Base-by-base conservation (phyloP, 2,329 filamentous ascomycete genomes). In the Drechslera avenae region DNA sequence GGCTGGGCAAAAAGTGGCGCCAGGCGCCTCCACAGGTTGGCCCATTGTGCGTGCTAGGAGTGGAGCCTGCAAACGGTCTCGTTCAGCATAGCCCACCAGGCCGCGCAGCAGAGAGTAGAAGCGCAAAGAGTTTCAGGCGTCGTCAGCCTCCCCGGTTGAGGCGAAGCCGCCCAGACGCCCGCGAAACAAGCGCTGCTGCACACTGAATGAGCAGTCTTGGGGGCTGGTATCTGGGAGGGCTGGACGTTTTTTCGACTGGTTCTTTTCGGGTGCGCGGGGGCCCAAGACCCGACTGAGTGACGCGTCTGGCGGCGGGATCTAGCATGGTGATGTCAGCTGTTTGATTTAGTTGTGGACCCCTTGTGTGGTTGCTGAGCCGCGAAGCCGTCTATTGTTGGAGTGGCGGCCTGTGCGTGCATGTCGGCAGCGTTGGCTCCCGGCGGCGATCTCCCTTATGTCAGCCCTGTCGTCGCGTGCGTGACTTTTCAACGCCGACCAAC, bases 81-180 rank as follows among this genome's bases (percentile, higher is more conserved):
- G 39, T 18, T 16, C 34, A 54, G 56, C 56, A 59, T 53, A 57
- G 56, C 56, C 56, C 39, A 30, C 46, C 63, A 54, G 63, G 54
- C 60, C 59, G 55, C 51, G 52, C 16, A 17, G 33, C 36, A 19
- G 31, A 39, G 26, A 28, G 26, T 28, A 39, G 52, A 59, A 39
- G 44, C 40, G 36, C 43, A 39, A 41, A 13, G 52, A 48, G 67
- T 71, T 68, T 71, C 66, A 71, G 63, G 63, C 61, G 62, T 71
- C 66, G 68, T 71, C 66, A 71, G 62, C 67, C 46, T n/a, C 37
- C 49, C 28, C 26, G 26, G 26, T 10, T 28, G 26, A 28, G 26
- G 26, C 26, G 12, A 28, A 28, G 26, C 9, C 28, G 54, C 54
- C 61, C 60, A 59, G 51, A 66, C 64, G 57, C 53, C 46, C 49